Evolutionary conservation across 2,329 filamentous ascomycete genomes (phyloP), one percentile per base, ranked within the genome.

Genomic region (Ophiostoma populinum): DNA sequence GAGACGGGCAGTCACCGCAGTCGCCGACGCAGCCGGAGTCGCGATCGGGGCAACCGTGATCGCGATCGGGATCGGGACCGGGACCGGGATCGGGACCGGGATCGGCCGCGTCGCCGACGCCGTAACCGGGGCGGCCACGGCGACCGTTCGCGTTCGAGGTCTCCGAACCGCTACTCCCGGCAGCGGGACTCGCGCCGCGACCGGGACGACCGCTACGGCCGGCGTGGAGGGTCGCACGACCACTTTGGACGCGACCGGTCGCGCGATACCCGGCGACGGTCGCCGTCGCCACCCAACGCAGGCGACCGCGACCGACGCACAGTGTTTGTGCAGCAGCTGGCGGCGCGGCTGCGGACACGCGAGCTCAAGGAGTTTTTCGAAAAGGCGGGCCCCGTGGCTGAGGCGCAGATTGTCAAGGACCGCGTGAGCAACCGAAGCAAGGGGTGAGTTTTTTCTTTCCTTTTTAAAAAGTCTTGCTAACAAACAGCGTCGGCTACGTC

Each of bases 321-420:
- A 39, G 83, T 98, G 40, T 98, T 98, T 54, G 90, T 98, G 37
- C 90, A 98, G 63, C 90, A 98, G 59, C 78, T 98, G 52, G 90
- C 90, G 46, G 86, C 86, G 46, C 81, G 90, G 51, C 69, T 95
- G 45, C 77, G 87, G 47, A 93, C 82, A 37, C 85, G 83, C 51
- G 85, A 95, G 56, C 67, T 98, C 43, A 87, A 92, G 55, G 71
- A 76, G 42, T 98, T 98, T 56, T 98, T 98, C 51, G 83, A 93
- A 55, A 86, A 87, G 58, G 80, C 90, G 48, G 90, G 90, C 43
- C 76, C 81, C 25, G 90, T 98, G 37, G 92, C 90, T 49, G 90
- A 95, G 55, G 90, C 90, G 34, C 90, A 95, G 62, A 98, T 98
- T 37, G 90, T 98, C 35, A 95, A 95, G 59, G 90, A 98, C 50